Evolutionary conservation across 2,329 filamentous ascomycete species (phyloP).

Genomic region (Didymella segeticola): DNA sequence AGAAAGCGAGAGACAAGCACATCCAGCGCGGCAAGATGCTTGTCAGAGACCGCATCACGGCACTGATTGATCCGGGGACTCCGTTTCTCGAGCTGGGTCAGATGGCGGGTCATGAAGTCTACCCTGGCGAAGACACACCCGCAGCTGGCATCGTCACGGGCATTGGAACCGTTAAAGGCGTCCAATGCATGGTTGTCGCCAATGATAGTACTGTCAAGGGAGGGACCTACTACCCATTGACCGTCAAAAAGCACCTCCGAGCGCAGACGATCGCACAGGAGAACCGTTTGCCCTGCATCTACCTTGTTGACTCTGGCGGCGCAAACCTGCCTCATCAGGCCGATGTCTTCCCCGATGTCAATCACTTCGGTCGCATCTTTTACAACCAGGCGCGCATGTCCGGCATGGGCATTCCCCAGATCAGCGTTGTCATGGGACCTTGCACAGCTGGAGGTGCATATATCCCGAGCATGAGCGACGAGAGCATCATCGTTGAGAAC

Average conservation of each 20-base stretch:
- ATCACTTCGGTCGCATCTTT: constrained; percentile 97
- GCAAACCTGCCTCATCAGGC: constrained; percentile 95
- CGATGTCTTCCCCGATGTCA: constrained; percentile 92
- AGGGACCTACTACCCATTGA: constrained; percentile 95
- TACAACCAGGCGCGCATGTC: constrained; percentile 98
- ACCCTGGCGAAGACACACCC: constrained; percentile 85
- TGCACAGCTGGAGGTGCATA: constrained; percentile 97
- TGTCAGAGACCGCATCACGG: constrained; percentile 84
- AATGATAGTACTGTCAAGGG: constrained; percentile 98
- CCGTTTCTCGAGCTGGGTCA: constrained; percentile 93
- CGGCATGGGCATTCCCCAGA: constrained; percentile 84
- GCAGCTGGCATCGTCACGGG: constrained; percentile 92
- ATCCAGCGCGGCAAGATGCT: constrained; percentile 91
- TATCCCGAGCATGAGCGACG: constrained; percentile 96
- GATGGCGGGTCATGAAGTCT: constrained; percentile 86
- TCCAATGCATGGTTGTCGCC: constrained; percentile 90
- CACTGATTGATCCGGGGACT: constrained; percentile 86
- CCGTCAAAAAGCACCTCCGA: constrained; percentile 94
- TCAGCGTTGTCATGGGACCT: constrained; percentile 95
- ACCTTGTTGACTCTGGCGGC: constrained; percentile 93
- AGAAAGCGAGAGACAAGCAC: constrained; percentile 87
- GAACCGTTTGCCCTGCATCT: constrained; percentile 84
- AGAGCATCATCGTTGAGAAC: constrained; percentile 93
- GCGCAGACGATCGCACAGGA: constrained; percentile 91
- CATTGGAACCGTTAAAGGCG: constrained; percentile 86